phyloP scores from a whole-genome alignment of 805 yeast genomes.

The Kuraishia hungarica region DNA sequence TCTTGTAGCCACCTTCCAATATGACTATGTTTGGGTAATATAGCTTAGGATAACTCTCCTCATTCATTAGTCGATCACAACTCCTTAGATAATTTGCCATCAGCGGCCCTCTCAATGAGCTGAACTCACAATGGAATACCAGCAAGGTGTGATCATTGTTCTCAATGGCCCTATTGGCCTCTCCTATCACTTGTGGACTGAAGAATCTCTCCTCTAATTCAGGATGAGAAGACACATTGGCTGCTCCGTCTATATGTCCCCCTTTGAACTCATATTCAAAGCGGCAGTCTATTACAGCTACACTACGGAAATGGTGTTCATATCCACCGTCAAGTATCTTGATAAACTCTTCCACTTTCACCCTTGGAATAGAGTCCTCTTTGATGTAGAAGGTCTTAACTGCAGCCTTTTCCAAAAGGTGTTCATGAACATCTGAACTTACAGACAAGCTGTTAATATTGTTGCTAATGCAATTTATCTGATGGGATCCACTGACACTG shows the following conservation, averaged over 20 bases:
- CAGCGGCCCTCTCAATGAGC: conserved; percentile 88
- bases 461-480: not conserved
- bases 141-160: conserved; percentile 36
- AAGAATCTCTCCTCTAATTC: conserved; percentile 55
- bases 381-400: conserved; percentile 34
- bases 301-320: conserved; percentile 41
- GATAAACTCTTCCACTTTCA: conserved; percentile 48
- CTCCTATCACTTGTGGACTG: conserved; percentile 10
- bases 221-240: conserved; percentile 65
- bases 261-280: conserved; percentile 89
- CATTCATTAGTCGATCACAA: conserved; percentile 69
- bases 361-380: conserved; percentile 64
- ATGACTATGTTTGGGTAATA: conserved; percentile 85
- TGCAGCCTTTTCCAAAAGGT: conserved; percentile 18
- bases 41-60: conserved; percentile 69
- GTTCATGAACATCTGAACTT: not conserved
- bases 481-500: not conserved
- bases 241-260: conserved; percentile 83
- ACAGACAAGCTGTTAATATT: not conserved
- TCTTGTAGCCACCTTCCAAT: conserved; percentile 85
- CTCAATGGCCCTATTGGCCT: not conserved
- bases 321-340: conserved; percentile 47
- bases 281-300: conserved; percentile 74
- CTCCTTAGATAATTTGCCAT: conserved; percentile 83
- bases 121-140: conserved; percentile 91